Evolutionary conservation across 2,329 filamentous ascomycete genomes (phyloP).

Genomic region (Clonostachys byssicola): DNA sequence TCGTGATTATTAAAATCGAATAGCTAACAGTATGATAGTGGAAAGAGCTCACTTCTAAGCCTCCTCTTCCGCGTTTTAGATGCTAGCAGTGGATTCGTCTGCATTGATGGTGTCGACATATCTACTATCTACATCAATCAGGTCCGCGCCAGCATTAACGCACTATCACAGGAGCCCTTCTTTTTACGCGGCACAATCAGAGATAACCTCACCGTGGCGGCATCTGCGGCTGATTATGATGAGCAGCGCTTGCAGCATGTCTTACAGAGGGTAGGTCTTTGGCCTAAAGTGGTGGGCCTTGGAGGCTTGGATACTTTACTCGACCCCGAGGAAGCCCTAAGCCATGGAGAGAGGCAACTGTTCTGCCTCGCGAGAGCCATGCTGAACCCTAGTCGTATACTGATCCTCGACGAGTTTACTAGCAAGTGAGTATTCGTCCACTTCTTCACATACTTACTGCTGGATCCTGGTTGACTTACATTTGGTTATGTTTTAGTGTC

Average conservation of each 20-base stretch:
- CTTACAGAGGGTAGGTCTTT: slow-evolving; percentile 17
- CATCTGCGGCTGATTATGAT: slow-evolving; percentile 19
- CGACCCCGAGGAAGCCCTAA: slow-evolving; percentile 34
- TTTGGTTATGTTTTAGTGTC: slow-evolving; percentile 45
- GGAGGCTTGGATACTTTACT: slow-evolving; percentile 24
- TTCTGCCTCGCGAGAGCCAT: slow-evolving; percentile 62
- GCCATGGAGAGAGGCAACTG: slow-evolving; percentile 65
- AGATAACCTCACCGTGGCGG: slow-evolving; percentile 27
- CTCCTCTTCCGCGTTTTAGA: slow-evolving; percentile 31
- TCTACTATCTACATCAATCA: slow-evolving; percentile 24
- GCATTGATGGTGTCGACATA: slow-evolving; percentile 34
- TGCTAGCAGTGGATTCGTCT: slow-evolving; percentile 19
- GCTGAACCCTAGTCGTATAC: slow-evolving; percentile 1
- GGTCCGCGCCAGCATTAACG: slow-evolving; percentile 38
- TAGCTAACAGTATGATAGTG: slow-evolving; percentile 13
- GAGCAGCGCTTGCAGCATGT: slow-evolving; percentile 28
- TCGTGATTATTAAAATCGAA: neutral
- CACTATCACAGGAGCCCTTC: slow-evolving; percentile 44
- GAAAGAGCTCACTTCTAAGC: slow-evolving; percentile 32
- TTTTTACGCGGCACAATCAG: slow-evolving; percentile 35
- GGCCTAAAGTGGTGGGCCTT: slow-evolving; percentile 12
- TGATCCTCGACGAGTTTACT: slow-evolving; percentile 58
- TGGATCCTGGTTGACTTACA: neutral
- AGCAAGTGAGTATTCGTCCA: slow-evolving; percentile 10
- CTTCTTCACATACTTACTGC: neutral